Conservation (phyloP, 1,284 basidiomycete genomes). For the Malassezia arunalokei region DNA sequence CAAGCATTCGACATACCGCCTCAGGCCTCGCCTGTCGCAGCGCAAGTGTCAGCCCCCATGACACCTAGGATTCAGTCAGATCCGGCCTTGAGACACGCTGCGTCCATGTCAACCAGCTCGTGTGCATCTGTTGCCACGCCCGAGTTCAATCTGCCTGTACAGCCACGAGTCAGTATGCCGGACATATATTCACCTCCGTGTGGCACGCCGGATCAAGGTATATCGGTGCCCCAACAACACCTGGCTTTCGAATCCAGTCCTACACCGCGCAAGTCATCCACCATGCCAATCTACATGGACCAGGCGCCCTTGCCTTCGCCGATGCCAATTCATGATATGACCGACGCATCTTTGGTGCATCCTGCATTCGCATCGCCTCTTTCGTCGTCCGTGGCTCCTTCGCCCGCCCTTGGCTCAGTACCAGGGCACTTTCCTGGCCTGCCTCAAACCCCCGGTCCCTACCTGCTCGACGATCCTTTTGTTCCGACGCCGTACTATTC, state of each 20-base stretch:
- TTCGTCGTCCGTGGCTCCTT: too few species aligned
- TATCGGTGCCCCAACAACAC: too few species aligned
- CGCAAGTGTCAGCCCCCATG: not conserved
- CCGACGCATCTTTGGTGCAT: too few species aligned
- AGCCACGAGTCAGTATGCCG: not conserved
- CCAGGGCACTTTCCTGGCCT: not conserved
- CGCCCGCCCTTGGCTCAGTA: not conserved
- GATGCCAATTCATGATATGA: not conserved
- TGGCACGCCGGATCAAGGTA: not conserved
- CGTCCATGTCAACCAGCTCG: not conserved
- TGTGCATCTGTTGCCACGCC: not conserved
- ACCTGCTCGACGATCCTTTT: conserved; percentile 2
- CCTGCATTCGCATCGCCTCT: too few species aligned
- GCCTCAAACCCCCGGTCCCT: not conserved
- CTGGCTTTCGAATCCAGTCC: not conserved
- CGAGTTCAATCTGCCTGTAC: not conserved
- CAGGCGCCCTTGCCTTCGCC: not conserved
- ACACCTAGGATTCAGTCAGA: not conserved
- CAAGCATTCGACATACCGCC: not conserved
- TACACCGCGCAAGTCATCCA: conserved; percentile 3
- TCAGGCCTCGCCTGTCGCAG: not conserved
- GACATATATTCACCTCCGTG: not conserved
- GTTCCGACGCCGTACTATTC: not conserved
- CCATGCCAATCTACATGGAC: conserved; percentile 1
- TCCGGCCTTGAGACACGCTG: not conserved